Conservation (phyloP, 2,329 filamentous ascomycete genomes). For the Lasiodiplodia theobromae region DNA sequence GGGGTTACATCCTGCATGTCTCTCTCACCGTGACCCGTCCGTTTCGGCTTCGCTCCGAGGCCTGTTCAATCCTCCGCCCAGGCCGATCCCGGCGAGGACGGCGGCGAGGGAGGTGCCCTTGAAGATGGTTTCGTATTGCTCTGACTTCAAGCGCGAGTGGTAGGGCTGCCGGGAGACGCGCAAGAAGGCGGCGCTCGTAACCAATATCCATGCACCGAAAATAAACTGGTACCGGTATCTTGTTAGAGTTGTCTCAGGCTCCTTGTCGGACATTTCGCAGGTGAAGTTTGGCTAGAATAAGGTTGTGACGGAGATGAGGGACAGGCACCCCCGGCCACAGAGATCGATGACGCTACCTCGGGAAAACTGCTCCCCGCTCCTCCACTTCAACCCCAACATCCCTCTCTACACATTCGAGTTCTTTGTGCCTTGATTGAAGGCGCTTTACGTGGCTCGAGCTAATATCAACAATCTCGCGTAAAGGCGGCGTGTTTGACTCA, state of each 20-base stretch:
- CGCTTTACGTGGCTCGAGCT: neutral
- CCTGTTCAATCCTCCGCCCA: conserved; percentile 3
- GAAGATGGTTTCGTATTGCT: conserved; percentile 49
- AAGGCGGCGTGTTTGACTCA: neutral
- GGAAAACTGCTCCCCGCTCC: conserved; percentile 1
- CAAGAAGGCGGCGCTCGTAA: conserved; percentile 44
- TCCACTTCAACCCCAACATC: neutral
- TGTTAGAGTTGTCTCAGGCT: conserved; percentile 2
- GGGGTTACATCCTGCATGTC: neutral
- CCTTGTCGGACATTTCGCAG: conserved; percentile 7
- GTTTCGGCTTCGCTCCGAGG: neutral
- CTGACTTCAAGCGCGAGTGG: conserved; percentile 42
- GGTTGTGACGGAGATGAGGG: conserved; percentile 23
- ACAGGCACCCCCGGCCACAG: neutral
- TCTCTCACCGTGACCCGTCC: neutral
- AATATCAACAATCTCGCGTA: neutral
- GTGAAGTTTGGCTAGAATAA: conserved; percentile 6
- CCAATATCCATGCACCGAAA: conserved; percentile 35
- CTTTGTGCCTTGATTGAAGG: neutral
- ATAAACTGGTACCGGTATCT: conserved; percentile 42
- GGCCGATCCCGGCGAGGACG: neutral
- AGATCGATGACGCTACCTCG: conserved; percentile 3
- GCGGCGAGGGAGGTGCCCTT: conserved; percentile 43
- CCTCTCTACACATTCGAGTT: neutral
- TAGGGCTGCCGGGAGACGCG: conserved; percentile 46